These are phyloP conservation scores for Cercospora zeae-maydis DNA, from an alignment of 2,329 filamentous ascomycete species.

Conservation along the genomic window DNA sequence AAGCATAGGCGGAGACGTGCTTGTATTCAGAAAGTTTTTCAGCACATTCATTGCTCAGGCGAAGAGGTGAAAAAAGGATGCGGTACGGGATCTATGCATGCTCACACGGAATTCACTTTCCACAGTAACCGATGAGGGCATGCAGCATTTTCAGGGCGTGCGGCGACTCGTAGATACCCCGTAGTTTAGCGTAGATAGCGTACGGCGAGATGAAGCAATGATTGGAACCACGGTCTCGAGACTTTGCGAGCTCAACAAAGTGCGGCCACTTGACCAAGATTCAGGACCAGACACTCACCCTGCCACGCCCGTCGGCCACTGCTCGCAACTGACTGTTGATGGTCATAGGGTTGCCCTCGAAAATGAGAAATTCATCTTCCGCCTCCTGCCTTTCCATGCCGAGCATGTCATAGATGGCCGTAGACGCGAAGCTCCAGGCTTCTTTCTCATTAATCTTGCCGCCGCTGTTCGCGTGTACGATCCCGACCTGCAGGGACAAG, in stretches of 20 bases:
- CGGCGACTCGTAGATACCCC: conserved; percentile 11
- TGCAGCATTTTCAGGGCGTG: conserved; percentile 4
- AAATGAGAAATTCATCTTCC: conserved; percentile 55
- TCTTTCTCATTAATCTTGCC: conserved; percentile 53
- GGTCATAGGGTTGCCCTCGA: conserved; percentile 61
- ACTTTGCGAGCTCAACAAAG: neutral
- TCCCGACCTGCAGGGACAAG: conserved; percentile 58
- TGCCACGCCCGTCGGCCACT: conserved; percentile 46
- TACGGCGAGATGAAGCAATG: neutral
- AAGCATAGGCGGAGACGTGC: conserved; percentile 46
- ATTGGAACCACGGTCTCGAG: neutral
- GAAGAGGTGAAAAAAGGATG: conserved; percentile 19
- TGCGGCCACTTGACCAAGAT: neutral
- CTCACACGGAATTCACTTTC: neutral
- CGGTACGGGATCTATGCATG: neutral
- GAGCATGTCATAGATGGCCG: conserved; percentile 57
- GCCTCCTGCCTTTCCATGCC: conserved; percentile 40
- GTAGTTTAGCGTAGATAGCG: conserved; percentile 8
- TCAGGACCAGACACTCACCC: conserved; percentile 28
- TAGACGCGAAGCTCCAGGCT: conserved; percentile 56
- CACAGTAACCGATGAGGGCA: neutral
- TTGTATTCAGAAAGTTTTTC: conserved; percentile 47
- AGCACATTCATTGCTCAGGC: conserved; percentile 41
- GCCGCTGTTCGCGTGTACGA: conserved; percentile 55
- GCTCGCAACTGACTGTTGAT: conserved; percentile 56